phyloP scores from a whole-genome alignment of 805 yeast genomes.

The Komagataella phaffii region DNA sequence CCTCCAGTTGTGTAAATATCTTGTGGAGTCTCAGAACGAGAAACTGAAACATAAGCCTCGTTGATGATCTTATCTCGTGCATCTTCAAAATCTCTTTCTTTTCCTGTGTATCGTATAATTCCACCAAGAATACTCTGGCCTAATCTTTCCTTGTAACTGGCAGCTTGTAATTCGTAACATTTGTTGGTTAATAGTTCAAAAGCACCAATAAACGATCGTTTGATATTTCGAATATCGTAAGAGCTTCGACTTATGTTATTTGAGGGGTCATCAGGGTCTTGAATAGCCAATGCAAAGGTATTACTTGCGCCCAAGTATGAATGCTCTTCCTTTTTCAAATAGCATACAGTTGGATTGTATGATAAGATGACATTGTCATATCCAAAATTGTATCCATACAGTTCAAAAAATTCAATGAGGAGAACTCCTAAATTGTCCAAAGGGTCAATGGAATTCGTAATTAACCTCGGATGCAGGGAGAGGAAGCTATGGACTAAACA shows the following conservation, averaged over 20 bases:
- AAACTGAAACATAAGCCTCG: constrained; percentile 30
- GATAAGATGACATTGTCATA: constrained; percentile 69
- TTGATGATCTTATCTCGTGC: constrained; percentile 52
- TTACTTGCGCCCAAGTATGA: constrained; percentile 28
- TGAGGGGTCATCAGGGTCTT: constrained; percentile 76
- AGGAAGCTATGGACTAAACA: constrained; percentile 74
- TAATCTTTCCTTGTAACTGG: constrained; percentile 50
- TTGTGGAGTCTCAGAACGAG: constrained; percentile 3
- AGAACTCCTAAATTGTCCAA: constrained; percentile 73
- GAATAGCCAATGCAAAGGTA: constrained; percentile 59
- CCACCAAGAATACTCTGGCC: constrained; percentile 72
- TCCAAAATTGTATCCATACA: constrained; percentile 82
- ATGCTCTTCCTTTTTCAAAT: constrained; percentile 38
- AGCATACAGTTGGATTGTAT: constrained; percentile 37
- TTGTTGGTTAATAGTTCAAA: constrained; percentile 61
- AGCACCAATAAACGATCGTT: constrained; percentile 83
- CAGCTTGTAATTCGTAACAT: constrained; percentile 58
- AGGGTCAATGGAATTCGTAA: constrained; percentile 53
- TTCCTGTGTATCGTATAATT: constrained; percentile 63
- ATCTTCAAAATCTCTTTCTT: constrained; percentile 64
- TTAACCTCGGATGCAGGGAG: constrained; percentile 63
- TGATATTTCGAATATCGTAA: constrained; percentile 64
- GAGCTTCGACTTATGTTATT: constrained; percentile 83
- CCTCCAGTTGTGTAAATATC: constrained; percentile 2
- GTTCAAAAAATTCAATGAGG: constrained; percentile 81